Conservation (phyloP, 1,139 yeast species). For the Spathaspora jeffriesii region DNA sequence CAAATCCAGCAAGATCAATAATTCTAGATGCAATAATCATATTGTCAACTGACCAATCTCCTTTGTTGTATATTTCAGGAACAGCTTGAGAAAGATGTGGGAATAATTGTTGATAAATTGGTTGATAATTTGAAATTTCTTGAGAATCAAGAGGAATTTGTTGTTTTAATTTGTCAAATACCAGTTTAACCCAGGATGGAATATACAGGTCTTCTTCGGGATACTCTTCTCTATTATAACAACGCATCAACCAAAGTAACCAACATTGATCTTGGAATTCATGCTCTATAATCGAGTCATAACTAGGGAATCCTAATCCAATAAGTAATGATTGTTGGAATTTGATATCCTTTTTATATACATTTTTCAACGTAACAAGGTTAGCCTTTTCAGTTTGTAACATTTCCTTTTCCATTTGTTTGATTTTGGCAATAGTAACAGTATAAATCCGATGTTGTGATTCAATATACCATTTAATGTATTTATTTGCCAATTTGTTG, state of each 20-base stretch:
- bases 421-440: constrained; percentile 45
- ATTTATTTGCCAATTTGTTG: constrained; percentile 5
- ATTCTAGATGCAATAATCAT: constrained; percentile 62
- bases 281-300: constrained; percentile 48
- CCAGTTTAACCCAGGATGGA: constrained; percentile 53
- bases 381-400: constrained; percentile 43
- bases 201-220: constrained; percentile 31
- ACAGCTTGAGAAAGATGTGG: constrained; percentile 52
- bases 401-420: constrained; percentile 50
- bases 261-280: constrained; percentile 60
- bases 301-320: constrained; percentile 56
- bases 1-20: constrained; percentile 58
- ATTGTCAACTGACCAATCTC: constrained; percentile 64
- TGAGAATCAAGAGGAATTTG: constrained; percentile 37
- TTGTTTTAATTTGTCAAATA: constrained; percentile 40
- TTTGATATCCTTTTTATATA: constrained; percentile 53
- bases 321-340: constrained; percentile 59
- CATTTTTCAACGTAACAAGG: constrained; percentile 52
- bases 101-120: constrained; percentile 55
- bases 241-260: constrained; percentile 63
- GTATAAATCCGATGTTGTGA: constrained; percentile 52
- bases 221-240: constrained; percentile 47
- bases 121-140: constrained; percentile 57
- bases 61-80: constrained; percentile 62
- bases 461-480: constrained; percentile 34